These are phyloP conservation scores for Solanum hybrid DNA, from an alignment of 305 asterid species.

Conservation along the genomic window DNA sequence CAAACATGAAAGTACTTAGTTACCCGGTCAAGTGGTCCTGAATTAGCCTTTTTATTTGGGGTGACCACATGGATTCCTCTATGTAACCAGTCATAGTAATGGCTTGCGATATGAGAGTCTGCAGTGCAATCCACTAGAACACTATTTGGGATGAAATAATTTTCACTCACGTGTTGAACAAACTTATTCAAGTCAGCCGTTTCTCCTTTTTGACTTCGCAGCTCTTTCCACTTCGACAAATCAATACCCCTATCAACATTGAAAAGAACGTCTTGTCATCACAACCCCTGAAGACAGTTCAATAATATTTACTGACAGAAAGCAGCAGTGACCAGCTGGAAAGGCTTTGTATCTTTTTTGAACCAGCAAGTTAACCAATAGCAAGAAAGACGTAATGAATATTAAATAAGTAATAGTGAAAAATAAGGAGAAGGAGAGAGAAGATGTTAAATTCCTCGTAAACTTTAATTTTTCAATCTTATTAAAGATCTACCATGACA, in stretches of 20 bases:
- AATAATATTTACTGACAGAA: not conserved
- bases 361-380: not conserved
- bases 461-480: not conserved
- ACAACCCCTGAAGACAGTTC: not conserved
- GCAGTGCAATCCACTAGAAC: constrained; percentile 95
- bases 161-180: constrained; percentile 76
- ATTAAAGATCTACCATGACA: not conserved
- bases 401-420: not conserved
- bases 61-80: constrained; percentile 89
- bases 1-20: not conserved
- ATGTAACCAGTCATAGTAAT: constrained; percentile 83
- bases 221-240: constrained; percentile 79
- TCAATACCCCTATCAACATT: constrained; percentile 62
- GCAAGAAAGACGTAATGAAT: not conserved
- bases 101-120: constrained; percentile 73
- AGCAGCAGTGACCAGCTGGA: not conserved
- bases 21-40: constrained; percentile 98
- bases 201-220: constrained; percentile 50
- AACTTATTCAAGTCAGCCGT: constrained; percentile 75
- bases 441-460: not conserved
- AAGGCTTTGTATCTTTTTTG: not conserved
- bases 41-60: constrained; percentile 97
- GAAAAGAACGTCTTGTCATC: not conserved
- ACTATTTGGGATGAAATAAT: constrained; percentile 86
- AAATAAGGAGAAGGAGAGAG: not conserved